A percentile compares a stretch with the other conserved stretches of the same genome.
Conservation (phyloP, 1,284 basidiomycete genomes). For the Cutaneotrichosporon sp. region DNA sequence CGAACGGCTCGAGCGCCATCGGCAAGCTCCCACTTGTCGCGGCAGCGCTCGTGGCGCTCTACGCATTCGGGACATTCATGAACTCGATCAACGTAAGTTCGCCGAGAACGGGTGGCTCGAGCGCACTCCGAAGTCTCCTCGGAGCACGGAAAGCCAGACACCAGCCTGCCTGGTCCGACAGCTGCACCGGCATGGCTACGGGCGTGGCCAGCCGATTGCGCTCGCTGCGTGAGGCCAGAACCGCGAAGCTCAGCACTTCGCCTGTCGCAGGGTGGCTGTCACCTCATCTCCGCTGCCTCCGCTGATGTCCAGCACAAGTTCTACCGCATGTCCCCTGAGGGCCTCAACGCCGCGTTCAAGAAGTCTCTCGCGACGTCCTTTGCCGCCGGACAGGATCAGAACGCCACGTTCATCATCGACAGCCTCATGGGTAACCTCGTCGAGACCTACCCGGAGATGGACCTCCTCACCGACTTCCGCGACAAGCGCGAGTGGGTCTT, state of each 20-base stretch:
- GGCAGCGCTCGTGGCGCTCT: slow-evolving; percentile 24
- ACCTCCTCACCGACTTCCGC: slow-evolving; percentile 58
- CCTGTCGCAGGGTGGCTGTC: too few relatives aligned
- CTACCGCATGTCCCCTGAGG: slow-evolving; percentile 67
- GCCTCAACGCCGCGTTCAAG: slow-evolving; percentile 63
- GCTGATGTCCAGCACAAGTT: slow-evolving; percentile 55
- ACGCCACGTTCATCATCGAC: slow-evolving; percentile 55
- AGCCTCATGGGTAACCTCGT: slow-evolving; percentile 71
- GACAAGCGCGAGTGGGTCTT: slow-evolving; percentile 78
- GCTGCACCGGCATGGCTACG: too few relatives aligned
- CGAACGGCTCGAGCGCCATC: not conserved
- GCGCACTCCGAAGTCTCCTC: too few relatives aligned
- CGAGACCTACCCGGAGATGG: slow-evolving; percentile 57
- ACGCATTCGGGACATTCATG: slow-evolving; percentile 24
- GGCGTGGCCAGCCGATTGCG: too few relatives aligned
- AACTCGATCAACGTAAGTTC: slow-evolving; percentile 37
- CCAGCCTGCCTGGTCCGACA: too few relatives aligned
- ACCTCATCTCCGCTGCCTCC: too few relatives aligned
- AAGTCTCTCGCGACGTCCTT: slow-evolving; percentile 60
- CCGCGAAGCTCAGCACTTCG: too few relatives aligned
- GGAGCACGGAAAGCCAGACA: too few relatives aligned
- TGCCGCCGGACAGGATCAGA: slow-evolving; percentile 22
- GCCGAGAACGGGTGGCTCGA: too few relatives aligned
- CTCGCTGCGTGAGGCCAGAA: too few relatives aligned
- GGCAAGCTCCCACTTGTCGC: slow-evolving; percentile 20